A percentile compares a stretch with the other conserved stretches of the same genome.
Conservation (phyloP, 2,329 filamentous ascomycete genomes). For the Didymella keratinophila region DNA sequence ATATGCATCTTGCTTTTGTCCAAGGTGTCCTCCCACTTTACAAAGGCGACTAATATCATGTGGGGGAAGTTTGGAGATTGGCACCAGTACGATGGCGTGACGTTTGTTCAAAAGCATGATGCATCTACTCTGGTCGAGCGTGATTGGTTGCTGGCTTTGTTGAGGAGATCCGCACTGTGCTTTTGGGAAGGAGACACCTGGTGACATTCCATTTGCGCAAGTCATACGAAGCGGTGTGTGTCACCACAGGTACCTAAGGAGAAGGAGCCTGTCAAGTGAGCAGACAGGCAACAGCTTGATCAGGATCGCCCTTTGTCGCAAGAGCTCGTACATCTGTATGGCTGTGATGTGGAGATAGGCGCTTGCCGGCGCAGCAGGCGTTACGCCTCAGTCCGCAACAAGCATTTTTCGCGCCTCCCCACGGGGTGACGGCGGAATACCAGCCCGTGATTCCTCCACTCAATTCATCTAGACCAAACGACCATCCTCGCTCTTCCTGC, state of each 20-base stretch:
- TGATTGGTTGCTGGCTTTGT: not conserved
- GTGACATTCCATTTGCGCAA: constrained; percentile 1
- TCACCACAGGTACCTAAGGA: constrained; percentile 7
- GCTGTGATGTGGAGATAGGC: constrained; percentile 16
- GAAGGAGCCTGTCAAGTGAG: constrained; percentile 3
- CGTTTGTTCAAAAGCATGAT: not conserved
- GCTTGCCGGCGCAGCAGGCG: constrained; percentile 5
- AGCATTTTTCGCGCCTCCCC: not conserved
- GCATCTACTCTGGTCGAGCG: not conserved
- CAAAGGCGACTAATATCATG: too few relatives aligned
- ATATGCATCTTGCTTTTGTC: not conserved
- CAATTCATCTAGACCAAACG: constrained; percentile 5
- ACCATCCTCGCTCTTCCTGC: constrained; percentile 5
- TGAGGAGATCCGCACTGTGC: constrained; percentile 7
- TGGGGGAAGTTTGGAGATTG: too few relatives aligned
- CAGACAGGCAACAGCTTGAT: not conserved
- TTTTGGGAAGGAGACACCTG: not conserved
- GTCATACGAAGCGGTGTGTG: constrained; percentile 16
- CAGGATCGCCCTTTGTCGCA: not conserved
- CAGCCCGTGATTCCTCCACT: constrained; percentile 13
- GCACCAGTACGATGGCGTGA: not conserved
- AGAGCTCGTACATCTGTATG: not conserved
- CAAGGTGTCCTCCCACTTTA: too few relatives aligned
- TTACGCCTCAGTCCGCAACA: not conserved
- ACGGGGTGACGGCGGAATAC: constrained; percentile 10